Percentiles rank a stretch among this genome's conserved stretches.
Evolutionary conservation across 805 yeast genomes (phyloP).

Genomic region (Nakazawaea anatomiae): DNA sequence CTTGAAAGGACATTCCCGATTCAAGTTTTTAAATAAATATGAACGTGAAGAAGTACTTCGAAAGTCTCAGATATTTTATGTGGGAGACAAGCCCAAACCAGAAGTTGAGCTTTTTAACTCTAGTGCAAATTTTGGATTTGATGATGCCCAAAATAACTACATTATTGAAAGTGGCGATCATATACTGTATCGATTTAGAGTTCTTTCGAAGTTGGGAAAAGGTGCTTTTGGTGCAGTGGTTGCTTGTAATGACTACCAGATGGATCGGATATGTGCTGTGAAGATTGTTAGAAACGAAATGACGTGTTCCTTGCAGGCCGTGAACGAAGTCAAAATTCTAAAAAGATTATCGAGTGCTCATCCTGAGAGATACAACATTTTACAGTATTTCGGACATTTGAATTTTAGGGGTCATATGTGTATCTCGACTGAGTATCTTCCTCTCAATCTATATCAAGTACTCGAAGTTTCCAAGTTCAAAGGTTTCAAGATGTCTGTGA

Average conservation of each 20-base stretch:
- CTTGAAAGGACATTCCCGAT: background rate
- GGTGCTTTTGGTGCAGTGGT: constrained; percentile 84
- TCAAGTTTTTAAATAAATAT: constrained; percentile 35
- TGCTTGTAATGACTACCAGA: constrained; percentile 61
- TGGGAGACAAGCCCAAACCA: constrained; percentile 31
- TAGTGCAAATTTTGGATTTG: constrained; percentile 60
- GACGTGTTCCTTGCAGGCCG: constrained; percentile 71
- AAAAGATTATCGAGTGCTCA: constrained; percentile 34
- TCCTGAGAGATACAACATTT: constrained; percentile 29
- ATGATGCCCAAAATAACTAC: constrained; percentile 63
- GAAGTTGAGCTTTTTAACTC: constrained; percentile 31
- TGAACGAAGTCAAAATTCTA: constrained; percentile 67
- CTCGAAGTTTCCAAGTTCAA: constrained; percentile 42
- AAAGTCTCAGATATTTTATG: constrained; percentile 40
- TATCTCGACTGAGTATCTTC: constrained; percentile 67
- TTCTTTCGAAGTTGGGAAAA: constrained; percentile 53
- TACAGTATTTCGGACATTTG: constrained; percentile 63
- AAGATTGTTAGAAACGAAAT: constrained; percentile 72
- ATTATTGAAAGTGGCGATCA: constrained; percentile 56
- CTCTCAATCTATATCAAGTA: constrained; percentile 59
- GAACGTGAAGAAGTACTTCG: constrained; percentile 59
- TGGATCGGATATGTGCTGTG: constrained; percentile 54
- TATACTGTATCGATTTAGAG: constrained; percentile 67
- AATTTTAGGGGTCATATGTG: constrained; percentile 80
- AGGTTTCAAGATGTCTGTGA: constrained; percentile 39